Conservation (phyloP, 73 alveolate genomes). For the Paramecium pentaurelia region DNA sequence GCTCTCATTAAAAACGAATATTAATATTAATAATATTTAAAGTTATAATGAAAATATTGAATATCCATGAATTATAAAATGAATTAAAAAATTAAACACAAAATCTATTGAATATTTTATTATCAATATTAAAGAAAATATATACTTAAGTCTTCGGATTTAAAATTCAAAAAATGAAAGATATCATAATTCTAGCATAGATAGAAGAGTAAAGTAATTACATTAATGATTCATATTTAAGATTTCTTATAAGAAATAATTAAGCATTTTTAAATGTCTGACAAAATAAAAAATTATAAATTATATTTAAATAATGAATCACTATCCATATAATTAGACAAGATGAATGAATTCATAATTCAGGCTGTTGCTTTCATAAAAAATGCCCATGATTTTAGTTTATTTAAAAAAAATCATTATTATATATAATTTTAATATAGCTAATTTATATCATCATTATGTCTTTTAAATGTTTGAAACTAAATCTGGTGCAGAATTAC, state of each 20-base stretch:
- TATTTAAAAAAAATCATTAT: no score
- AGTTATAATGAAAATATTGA: neutral
- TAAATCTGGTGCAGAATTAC: neutral
- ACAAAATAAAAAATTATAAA: neutral
- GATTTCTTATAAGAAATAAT: neutral
- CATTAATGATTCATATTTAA: neutral
- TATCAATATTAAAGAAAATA: neutral
- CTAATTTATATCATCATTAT: neutral
- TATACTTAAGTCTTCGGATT: neutral
- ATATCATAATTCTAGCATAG: neutral
- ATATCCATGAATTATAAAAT: neutral
- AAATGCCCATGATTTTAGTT: neutral
- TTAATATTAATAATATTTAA: neutral
- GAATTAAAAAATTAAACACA: neutral
- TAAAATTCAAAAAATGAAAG: neutral
- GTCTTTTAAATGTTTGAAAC: neutral
- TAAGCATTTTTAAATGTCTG: neutral
- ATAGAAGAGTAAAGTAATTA: neutral
- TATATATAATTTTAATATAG: no score
- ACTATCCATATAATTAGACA: neutral
- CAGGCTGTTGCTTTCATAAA: neutral
- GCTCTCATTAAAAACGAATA: neutral
- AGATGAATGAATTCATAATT: neutral
- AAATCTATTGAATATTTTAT: neutral
- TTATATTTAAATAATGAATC: neutral